Evolutionary conservation across 805 yeast genomes (phyloP), one percentile per base, ranked within the genome.

Genomic region (Candida fluviatilis): DNA sequence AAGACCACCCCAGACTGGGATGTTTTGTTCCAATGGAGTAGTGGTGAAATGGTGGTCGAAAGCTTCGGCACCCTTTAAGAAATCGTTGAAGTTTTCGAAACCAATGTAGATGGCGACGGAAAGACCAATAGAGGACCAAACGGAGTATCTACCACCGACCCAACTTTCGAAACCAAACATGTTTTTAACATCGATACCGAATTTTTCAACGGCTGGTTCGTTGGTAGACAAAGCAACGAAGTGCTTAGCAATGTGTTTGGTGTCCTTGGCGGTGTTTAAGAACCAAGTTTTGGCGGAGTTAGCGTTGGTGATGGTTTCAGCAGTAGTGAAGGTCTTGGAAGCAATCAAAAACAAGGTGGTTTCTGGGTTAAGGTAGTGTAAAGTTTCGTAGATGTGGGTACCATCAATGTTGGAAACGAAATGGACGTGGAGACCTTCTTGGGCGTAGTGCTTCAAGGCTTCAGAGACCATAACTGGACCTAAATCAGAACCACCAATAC

Each of bases 61-160:
- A 37, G 97, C 95, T 73, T 93, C 96, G 47, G 96, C 99, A 73
- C 99, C 99, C 68, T 83, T 85, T 57, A 93, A 76, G 78, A 93
- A 88, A 44, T 76, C 76, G 48, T 86, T 91, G 57, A 93, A 93
- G 78, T 89, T 86, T 48, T 93, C 98, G 65, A 62, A 93, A 50
- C 99, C 99, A 63, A 93, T 83, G 79, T 84, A 93, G 52, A 93
- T 70, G 54, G 95, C 95, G 47, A 93, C 91, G 19, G 96, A 86
- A 54, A 93, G 79, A 46, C 99, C 99, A 64, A 93, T 93, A 47
- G 99, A 95, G 31, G 96, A 86, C 99, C 99, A 93, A 46, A 93
- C 99, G n/a, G 99, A 93, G 82, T 93, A 93, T 69, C 99, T 84
- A 62, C 99, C 99, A 60, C 99, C 99, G 49, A 93, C 99, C 99